Conservation (phyloP, 805 yeast genomes). For the Suhomyces sp. region DNA sequence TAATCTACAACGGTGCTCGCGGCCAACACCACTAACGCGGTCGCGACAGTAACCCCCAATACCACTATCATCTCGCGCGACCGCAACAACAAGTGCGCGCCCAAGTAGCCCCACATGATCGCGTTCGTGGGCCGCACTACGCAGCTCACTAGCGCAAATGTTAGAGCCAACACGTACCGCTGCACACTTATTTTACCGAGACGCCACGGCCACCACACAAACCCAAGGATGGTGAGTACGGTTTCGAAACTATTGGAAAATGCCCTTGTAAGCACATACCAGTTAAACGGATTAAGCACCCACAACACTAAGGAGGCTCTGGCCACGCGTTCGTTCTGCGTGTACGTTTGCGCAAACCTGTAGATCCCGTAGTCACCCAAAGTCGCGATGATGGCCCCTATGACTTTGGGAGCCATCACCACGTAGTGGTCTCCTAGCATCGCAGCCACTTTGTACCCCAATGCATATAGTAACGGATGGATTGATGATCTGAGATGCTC, state of each 20-base stretch:
- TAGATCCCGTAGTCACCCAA: conserved; percentile 64
- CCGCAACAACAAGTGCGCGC: conserved; percentile 26
- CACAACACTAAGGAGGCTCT: conserved; percentile 48
- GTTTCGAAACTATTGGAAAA: conserved; percentile 84
- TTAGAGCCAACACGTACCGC: conserved; percentile 35
- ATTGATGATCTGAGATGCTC: conserved; percentile 69
- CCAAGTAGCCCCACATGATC: conserved; percentile 70
- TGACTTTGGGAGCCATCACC: conserved; percentile 53
- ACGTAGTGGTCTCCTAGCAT: background rate
- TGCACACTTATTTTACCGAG: conserved; percentile 9
- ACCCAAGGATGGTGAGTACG: conserved; percentile 61
- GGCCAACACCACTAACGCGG: conserved; percentile 24
- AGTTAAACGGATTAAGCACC: conserved; percentile 70
- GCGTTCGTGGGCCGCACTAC: conserved; percentile 83
- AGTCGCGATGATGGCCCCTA: conserved; percentile 69
- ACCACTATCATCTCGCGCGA: background rate
- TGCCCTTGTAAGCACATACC: conserved; percentile 76
- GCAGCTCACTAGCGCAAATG: conserved; percentile 59
- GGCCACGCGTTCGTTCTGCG: conserved; percentile 35
- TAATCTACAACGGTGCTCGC: conserved; percentile 52
- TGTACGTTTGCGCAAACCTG: conserved; percentile 40
- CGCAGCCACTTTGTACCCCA: conserved; percentile 31
- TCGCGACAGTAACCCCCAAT: conserved; percentile 16
- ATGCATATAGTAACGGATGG: conserved; percentile 72
- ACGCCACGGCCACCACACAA: conserved; percentile 72